Base-by-base conservation (phyloP, 768 basidiomycete species). In the Xerocomus spinulosus region DNA sequence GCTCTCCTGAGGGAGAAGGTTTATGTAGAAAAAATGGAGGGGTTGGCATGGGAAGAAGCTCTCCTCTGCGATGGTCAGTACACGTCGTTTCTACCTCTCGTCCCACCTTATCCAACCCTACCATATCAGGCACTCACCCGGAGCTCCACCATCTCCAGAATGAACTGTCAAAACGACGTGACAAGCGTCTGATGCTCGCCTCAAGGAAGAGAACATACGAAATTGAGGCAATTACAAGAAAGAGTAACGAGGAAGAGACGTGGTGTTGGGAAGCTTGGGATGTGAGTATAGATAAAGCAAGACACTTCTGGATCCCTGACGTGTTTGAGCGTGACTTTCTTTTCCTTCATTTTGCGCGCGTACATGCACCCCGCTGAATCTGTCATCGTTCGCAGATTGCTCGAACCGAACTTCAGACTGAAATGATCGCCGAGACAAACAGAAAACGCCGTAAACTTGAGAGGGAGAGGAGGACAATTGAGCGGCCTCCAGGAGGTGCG, bases 11-110 rank as follows among this genome's bases (percentile, higher is more conserved):
- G 95, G 39, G 93, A 97, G 63, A 75, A 82, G 42, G 74, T 97
- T 14, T 97, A 94, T 64, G 75, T 97, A 17, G 95, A 98, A 70
- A 88, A 93, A 64, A 92, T 97, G 91, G 88, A 92, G 33, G 82
- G 80, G 4, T 71, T 95, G 8, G 85, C 88, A 28, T 86, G 84
- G 80, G 95, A 98, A 66, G 92, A 97, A 60, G 70, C 78, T 13
- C 72, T 93, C 57, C 76, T 98, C 20, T 73, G 79, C 24, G 78
- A 84, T 35, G 88, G 93, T 92, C 55, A 56, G 82, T 71, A 18
- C 14, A 9, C 25, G 4, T 7, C 15, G 2, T 33, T 35, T n/a
- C 21, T 43, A 41, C 26, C 42, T 7, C 18, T 24, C 15, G 5
- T 36, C 29, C 46, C 1, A n/a, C 18, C 40, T 59, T 10, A 33